Conservation (phyloP, 345 rosid genomes). For the Arabis alpina region DNA sequence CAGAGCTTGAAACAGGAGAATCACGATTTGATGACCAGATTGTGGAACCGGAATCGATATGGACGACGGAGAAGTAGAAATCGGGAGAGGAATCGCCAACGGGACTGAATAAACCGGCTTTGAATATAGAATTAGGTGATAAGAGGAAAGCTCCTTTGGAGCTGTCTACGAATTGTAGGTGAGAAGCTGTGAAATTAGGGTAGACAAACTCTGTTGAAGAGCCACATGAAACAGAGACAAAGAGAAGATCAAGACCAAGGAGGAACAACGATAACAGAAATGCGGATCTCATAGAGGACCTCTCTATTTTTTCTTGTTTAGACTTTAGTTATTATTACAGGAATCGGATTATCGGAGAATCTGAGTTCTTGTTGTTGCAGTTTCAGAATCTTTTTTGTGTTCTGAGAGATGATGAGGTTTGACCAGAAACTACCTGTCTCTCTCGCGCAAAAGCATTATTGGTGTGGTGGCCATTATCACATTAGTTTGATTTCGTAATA, state of each 20-base stretch:
- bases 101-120: constrained; percentile 68
- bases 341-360: constrained; percentile 26
- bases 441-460: constrained; percentile 18
- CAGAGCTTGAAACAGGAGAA: constrained; percentile 63
- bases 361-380: constrained; percentile 28
- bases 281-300: constrained; percentile 53
- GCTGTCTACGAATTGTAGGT: constrained; percentile 52
- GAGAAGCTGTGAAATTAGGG: constrained; percentile 76
- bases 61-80: constrained; percentile 76
- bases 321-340: constrained; percentile 5
- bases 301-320: constrained; percentile 13
- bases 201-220: constrained; percentile 51
- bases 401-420: constrained; percentile 21
- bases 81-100: constrained; percentile 39
- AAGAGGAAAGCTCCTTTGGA: constrained; percentile 61
- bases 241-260: constrained; percentile 29
- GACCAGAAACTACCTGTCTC: constrained; percentile 26
- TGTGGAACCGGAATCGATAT: constrained; percentile 56
- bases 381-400: constrained; percentile 21
- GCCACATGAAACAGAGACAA: constrained; percentile 46
- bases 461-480: constrained; percentile 20
- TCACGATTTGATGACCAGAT: constrained; percentile 91
- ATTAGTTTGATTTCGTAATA: not conserved
- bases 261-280: constrained; percentile 47
- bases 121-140: constrained; percentile 62